Evolutionary conservation across 768 basidiomycete genomes (phyloP).

Genomic region (Cantharellus cinnabarinus): DNA sequence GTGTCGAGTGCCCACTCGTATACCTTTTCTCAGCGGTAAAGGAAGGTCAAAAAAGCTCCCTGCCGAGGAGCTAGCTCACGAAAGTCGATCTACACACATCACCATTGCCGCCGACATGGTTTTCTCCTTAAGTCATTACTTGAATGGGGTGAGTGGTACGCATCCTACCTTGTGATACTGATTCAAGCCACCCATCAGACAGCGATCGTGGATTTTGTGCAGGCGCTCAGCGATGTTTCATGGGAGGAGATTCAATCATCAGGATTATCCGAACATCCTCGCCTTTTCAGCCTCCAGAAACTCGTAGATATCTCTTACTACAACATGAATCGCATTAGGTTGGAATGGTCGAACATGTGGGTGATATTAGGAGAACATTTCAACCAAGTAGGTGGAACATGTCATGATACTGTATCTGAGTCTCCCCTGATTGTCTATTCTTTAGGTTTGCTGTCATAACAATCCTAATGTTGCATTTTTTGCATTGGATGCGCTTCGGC

Average conservation of each 20-base stretch:
- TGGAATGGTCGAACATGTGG: constrained; percentile 98
- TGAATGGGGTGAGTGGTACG: constrained; percentile 50
- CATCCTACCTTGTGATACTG: not conserved
- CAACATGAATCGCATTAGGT: constrained; percentile 93
- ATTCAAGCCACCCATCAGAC: constrained; percentile 28
- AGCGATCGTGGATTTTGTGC: constrained; percentile 95
- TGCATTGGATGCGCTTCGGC: constrained; percentile 86
- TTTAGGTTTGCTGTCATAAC: constrained; percentile 94
- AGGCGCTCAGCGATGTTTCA: constrained; percentile 86
- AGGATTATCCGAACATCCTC: constrained; percentile 78
- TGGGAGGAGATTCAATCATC: constrained; percentile 99
- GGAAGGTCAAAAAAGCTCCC: constrained; percentile 22
- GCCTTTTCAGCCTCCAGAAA: constrained; percentile 93
- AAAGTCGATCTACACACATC: constrained; percentile 92
- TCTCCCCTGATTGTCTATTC: not conserved
- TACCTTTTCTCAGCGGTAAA: not conserved
- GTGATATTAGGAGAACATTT: constrained; percentile 96
- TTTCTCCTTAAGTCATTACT: constrained; percentile 83
- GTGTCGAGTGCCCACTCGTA: not conserved
- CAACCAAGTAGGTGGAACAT: constrained; percentile 48
- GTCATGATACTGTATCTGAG: not conserved
- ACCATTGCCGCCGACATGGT: constrained; percentile 99
- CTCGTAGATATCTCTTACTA: constrained; percentile 98
- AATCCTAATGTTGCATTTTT: constrained; percentile 95
- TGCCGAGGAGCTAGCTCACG: constrained; percentile 87